Conservation (phyloP, 2,329 filamentous ascomycete species). For the Alternaria alternata region DNA sequence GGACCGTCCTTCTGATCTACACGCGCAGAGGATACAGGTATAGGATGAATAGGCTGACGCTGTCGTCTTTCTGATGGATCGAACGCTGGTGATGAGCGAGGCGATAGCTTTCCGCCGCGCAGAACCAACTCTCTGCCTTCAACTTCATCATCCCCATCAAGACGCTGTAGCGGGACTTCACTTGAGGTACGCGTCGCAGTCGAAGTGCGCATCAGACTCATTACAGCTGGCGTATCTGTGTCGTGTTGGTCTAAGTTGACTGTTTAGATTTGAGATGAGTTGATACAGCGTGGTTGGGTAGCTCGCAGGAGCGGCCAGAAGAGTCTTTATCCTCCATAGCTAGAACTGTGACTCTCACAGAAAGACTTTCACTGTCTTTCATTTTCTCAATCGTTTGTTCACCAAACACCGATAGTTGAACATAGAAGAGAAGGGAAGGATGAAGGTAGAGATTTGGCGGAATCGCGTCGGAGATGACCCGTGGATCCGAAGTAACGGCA, state of each 20-base stretch:
- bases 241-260: not conserved
- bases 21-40: too few relatives aligned
- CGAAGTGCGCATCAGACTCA: not conserved
- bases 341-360: not conserved
- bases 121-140: not conserved
- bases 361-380: not conserved
- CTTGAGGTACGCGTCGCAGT: not conserved
- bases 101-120: not conserved
- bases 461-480: not conserved
- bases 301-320: not conserved
- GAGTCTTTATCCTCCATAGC: not conserved
- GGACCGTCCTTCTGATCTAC: not conserved
- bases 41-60: not conserved
- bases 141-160: not conserved
- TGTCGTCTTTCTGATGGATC: not conserved
- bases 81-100: not conserved
- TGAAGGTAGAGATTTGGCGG: not conserved
- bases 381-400: not conserved
- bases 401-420: not conserved
- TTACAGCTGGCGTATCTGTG: not conserved
- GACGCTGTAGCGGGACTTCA: not conserved
- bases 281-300: not conserved
- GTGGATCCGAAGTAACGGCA: not conserved
- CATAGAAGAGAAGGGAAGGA: not conserved
- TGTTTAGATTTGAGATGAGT: not conserved